A percentile compares a stretch with the other conserved stretches of the same genome.
phyloP scores from a whole-genome alignment of 2,329 filamentous ascomycete genomes.

The Pestalotiopsis sp. region DNA sequence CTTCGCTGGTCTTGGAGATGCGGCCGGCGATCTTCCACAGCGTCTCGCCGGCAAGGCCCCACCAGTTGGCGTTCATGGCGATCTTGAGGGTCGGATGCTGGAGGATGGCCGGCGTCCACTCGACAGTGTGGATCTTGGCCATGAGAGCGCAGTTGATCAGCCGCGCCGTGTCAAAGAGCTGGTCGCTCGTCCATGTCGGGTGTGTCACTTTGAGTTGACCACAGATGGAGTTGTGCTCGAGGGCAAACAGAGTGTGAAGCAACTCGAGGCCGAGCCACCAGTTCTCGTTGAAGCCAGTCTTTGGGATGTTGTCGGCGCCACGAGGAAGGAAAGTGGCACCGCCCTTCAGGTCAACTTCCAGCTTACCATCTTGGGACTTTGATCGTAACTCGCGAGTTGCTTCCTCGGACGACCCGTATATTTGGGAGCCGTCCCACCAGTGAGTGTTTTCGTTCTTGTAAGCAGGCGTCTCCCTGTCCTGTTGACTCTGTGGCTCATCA shows the following conservation, averaged over 20 bases:
- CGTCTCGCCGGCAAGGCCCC: constrained; percentile 44
- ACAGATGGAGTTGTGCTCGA: constrained; percentile 49
- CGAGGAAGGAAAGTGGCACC: constrained; percentile 41
- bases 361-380: constrained; percentile 39
- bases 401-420: constrained; percentile 44
- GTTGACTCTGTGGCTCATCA: constrained; percentile 35
- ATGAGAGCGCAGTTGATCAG: constrained; percentile 48
- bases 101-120: constrained; percentile 52
- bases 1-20: constrained; percentile 40
- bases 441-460: constrained; percentile 45
- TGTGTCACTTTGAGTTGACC: constrained; percentile 37
- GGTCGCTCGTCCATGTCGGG: constrained; percentile 40
- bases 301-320: constrained; percentile 37
- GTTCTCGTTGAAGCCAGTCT: constrained; percentile 45
- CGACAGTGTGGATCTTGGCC: constrained; percentile 52
- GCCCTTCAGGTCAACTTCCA: constrained; percentile 36
- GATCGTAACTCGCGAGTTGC: constrained; percentile 38
- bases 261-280: constrained; percentile 51
- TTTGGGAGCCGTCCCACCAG: constrained; percentile 51
- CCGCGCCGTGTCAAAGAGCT: constrained; percentile 46
- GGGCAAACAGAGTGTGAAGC: constrained; percentile 46
- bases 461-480: constrained; percentile 39
- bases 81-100: constrained; percentile 44
- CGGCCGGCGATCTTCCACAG: constrained; percentile 43
- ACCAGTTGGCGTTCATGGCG: constrained; percentile 49